Base-by-base conservation (phyloP, 148 eudicot genomes). In the Rhododendron kiyosumense region DNA sequence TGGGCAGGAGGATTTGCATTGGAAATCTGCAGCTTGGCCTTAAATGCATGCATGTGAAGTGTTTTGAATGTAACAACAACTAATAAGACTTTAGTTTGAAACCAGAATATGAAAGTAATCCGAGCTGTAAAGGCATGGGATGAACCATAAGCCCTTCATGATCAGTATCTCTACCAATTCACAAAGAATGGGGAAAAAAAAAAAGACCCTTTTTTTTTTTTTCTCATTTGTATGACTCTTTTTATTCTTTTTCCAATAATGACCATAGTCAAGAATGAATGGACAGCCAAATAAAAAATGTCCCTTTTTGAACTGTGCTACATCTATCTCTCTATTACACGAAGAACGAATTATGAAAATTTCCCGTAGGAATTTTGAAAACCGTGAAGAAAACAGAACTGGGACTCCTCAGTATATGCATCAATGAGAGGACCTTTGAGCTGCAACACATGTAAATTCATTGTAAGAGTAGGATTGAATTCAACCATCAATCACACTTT, bases 1-100 rank as follows among this genome's bases (percentile, higher is more conserved):
- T 84, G 87, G 87, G 84, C 78, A 87, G 83, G 26, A 82, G 83
- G 26, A 82, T 49, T 30, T 80, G 85, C 87, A n/a, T 89, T 83
- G 86, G 78, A 89, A 89, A 83, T 76, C 85, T 85, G 91, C 89
- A 87, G 69, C 59, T 83, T 81, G 79, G 89, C 77, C 83, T 90
- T 90, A 73, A 90, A 88, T 90, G 88, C 87, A 67, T 67, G 73
- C 89, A 88, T 90, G 91, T 85, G 87, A 84, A 81, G 81, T 76
- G 84, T 36, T 85, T 69, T 54, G 20, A 43, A 34, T 46, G 32
- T 15, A 2, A n/a, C 54, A 63, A 79, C 46, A 63, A 46, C 9
- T 43, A 46, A 17, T 43, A 7, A 52, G 51, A 22, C 69, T 41
- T 30, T 87, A 59, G 67, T 48, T 77, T 38, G 45, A 43, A 38